Percentiles rank a stretch among this genome's conserved stretches.
Evolutionary conservation across 208 protist genomes (phyloP).

Genomic region (Leishmania gerbilli): DNA sequence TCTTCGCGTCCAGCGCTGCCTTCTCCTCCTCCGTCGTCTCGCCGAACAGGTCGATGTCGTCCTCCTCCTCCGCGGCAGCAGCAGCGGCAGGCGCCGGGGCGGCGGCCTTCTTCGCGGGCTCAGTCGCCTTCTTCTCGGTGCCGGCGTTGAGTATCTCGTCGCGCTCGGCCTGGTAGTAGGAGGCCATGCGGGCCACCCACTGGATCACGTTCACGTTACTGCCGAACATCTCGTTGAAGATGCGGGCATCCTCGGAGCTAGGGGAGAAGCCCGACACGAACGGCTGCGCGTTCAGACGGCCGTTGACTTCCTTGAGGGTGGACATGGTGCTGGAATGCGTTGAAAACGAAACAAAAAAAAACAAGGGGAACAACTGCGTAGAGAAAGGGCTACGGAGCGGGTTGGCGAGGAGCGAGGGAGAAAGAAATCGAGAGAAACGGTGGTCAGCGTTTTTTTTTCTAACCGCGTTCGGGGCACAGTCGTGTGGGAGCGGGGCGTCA

Average conservation of each 20-base stretch:
- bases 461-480: neutral
- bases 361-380: neutral
- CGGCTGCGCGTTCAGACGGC: constrained; percentile 76
- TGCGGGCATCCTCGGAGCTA: constrained; percentile 82
- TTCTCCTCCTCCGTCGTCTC: constrained; percentile 87
- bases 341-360: constrained; percentile 5
- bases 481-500: too few species aligned
- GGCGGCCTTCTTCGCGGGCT: constrained; percentile 33
- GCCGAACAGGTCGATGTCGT: constrained; percentile 92
- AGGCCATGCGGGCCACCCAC: constrained; percentile 90
- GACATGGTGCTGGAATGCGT: constrained; percentile 48
- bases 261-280: constrained; percentile 81
- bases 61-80: constrained; percentile 64
- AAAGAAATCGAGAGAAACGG: neutral
- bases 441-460: neutral
- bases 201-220: constrained; percentile 72
- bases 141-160: constrained; percentile 49
- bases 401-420: neutral
- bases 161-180: constrained; percentile 91
- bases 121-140: constrained; percentile 28
- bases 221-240: constrained; percentile 89
- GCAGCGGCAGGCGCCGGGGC: constrained; percentile 37
- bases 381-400: neutral
- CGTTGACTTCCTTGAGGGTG: constrained; percentile 87
- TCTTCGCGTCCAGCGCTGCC: constrained; percentile 88